These are phyloP conservation scores for Apophysomyces trapeziformis DNA, from an alignment of 371 early-diverging fungal species.

Conservation along the genomic window DNA sequence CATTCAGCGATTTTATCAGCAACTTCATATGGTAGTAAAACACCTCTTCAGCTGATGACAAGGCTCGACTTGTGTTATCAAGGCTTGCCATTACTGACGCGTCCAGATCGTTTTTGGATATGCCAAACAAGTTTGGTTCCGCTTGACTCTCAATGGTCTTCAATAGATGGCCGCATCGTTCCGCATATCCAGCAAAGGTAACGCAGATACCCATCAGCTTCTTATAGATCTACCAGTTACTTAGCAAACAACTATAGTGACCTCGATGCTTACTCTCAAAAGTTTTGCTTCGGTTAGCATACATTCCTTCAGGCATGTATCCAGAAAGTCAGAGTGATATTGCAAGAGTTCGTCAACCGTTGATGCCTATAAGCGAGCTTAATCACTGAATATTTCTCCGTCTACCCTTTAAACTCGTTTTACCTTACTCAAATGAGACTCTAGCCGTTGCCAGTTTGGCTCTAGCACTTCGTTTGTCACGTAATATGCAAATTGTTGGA, in stretches of 20 bases:
- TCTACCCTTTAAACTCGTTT: neutral
- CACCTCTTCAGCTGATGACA: slow-evolving; percentile 63
- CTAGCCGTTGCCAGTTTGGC: slow-evolving; percentile 81
- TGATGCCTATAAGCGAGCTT: slow-evolving; percentile 36
- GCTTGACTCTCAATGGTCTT: slow-evolving; percentile 49
- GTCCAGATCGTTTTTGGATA: slow-evolving; percentile 37
- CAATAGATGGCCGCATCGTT: slow-evolving; percentile 47
- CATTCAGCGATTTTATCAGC: slow-evolving; percentile 77
- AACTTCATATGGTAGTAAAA: slow-evolving; percentile 72
- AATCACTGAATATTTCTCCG: slow-evolving; percentile 16
- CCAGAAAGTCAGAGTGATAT: slow-evolving; percentile 83
- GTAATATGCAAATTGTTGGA: slow-evolving; percentile 89
- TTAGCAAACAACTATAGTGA: too few relatives aligned
- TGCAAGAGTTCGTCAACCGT: slow-evolving; percentile 89
- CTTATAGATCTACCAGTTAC: slow-evolving; percentile 61
- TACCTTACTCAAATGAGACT: slow-evolving; percentile 58
- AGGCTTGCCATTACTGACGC: slow-evolving; percentile 17
- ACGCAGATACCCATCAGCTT: slow-evolving; percentile 72
- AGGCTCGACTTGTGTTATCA: slow-evolving; percentile 37
- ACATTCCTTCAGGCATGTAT: slow-evolving; percentile 88
- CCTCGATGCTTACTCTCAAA: slow-evolving; percentile 59
- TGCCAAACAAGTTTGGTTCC: slow-evolving; percentile 42
- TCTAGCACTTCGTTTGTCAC: slow-evolving; percentile 89
- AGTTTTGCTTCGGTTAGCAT: slow-evolving; percentile 86
- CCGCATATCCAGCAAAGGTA: slow-evolving; percentile 65